Evolutionary conservation across 1,139 yeast genomes (phyloP).

Genomic region (Wickerhamiella infanticola): DNA sequence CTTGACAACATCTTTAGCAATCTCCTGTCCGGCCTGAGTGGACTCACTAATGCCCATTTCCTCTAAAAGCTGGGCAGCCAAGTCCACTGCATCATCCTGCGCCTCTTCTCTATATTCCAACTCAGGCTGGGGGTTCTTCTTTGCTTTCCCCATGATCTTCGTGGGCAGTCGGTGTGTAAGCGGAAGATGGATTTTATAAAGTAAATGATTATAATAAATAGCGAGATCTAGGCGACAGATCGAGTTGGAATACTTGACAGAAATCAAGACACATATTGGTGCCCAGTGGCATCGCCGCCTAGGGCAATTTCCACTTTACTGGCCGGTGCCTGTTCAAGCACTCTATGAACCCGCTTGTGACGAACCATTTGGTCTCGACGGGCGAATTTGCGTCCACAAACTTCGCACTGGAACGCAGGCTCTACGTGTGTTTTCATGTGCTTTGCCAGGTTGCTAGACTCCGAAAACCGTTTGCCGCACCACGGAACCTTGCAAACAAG

Average conservation of each 20-base stretch:
- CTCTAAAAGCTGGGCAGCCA: slow-evolving; percentile 7
- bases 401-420: slow-evolving; percentile 17
- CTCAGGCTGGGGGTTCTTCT: background rate
- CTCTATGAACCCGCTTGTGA: slow-evolving; percentile 12
- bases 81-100: slow-evolving; percentile 2
- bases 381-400: slow-evolving; percentile 21
- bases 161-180: background rate
- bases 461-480: slow-evolving; percentile 76
- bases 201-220: too few relatives aligned
- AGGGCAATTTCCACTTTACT: too few relatives aligned
- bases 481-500: slow-evolving; percentile 62
- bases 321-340: background rate
- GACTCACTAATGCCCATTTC: slow-evolving; percentile 8
- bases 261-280: too few relatives aligned
- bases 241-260: too few relatives aligned
- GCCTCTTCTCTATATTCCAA: background rate
- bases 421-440: slow-evolving; percentile 41
- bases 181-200: too few relatives aligned
- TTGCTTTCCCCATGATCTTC: background rate
- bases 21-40: background rate
- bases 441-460: slow-evolving; percentile 74
- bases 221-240: too few relatives aligned
- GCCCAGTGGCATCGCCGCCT: too few relatives aligned
- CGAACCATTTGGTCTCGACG: slow-evolving; percentile 22
- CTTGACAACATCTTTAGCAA: background rate